Evolutionary conservation across 495 filamentous ascomycete species (phyloP).

Genomic region (Rhypophila decipiens): DNA sequence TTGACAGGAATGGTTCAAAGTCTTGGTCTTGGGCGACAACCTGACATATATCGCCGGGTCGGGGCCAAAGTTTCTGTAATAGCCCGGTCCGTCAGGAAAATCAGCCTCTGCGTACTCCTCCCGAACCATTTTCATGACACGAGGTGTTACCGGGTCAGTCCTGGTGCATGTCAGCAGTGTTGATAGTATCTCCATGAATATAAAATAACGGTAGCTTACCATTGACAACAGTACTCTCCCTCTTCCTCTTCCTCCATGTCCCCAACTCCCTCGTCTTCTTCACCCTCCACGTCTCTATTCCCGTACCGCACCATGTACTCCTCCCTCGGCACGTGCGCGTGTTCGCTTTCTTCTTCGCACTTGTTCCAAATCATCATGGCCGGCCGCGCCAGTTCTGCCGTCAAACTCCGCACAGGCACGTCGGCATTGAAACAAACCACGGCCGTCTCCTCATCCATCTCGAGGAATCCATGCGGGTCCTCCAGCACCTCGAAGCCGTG

Average conservation of each 20-base stretch:
- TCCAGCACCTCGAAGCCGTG: slow-evolving; percentile 10
- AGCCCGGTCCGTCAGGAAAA: too few relatives aligned
- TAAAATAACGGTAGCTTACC: background rate
- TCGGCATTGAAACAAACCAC: slow-evolving; percentile 21
- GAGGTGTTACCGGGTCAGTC: background rate
- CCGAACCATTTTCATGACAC: background rate
- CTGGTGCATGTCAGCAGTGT: background rate
- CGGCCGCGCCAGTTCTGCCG: slow-evolving; percentile 25
- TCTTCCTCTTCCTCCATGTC: too few relatives aligned
- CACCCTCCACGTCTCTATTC: too few relatives aligned
- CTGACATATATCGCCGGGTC: too few relatives aligned
- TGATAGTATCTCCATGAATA: background rate
- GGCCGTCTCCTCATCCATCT: slow-evolving; percentile 18
- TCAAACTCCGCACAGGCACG: slow-evolving; percentile 23
- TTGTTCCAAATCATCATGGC: slow-evolving; percentile 23
- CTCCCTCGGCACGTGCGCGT: too few relatives aligned
- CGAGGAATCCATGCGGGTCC: slow-evolving; percentile 25
- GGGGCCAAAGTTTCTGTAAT: too few relatives aligned
- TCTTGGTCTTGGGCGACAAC: too few relatives aligned
- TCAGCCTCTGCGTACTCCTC: background rate
- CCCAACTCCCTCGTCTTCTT: too few relatives aligned
- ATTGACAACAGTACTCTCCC: too few relatives aligned
- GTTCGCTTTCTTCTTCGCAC: too few relatives aligned
- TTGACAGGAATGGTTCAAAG: too few relatives aligned
- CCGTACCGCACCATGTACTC: too few relatives aligned